phyloP scores from a whole-genome alignment of 1,284 basidiomycete genomes.

The Boletellus sp. region DNA sequence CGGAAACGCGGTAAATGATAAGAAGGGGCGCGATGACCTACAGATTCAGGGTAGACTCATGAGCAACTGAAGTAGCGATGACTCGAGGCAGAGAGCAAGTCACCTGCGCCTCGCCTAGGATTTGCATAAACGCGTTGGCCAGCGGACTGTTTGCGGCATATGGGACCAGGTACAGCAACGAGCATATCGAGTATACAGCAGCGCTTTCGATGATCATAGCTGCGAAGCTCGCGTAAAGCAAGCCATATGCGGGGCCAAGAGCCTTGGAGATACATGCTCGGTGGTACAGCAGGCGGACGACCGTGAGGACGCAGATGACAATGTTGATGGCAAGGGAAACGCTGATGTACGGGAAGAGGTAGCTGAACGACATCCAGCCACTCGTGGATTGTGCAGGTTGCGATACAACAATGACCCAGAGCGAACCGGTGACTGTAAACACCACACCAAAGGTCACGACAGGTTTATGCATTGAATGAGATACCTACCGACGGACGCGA shows the following conservation, averaged over 20 bases:
- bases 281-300: slow-evolving; percentile 30
- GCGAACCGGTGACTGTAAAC: slow-evolving; percentile 25
- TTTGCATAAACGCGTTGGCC: slow-evolving; percentile 30
- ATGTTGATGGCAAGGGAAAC: slow-evolving; percentile 34
- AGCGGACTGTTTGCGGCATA: slow-evolving; percentile 22
- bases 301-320: slow-evolving; percentile 27
- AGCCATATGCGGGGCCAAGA: slow-evolving; percentile 28
- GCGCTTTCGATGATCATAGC: slow-evolving; percentile 31
- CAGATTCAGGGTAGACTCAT: not conserved
- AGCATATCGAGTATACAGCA: slow-evolving; percentile 28
- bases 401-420: slow-evolving; percentile 29
- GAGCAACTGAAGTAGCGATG: not conserved
- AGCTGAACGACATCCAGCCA: slow-evolving; percentile 31
- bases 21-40: slow-evolving; percentile 32
- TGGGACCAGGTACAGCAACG: slow-evolving; percentile 29
- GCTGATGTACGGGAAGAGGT: slow-evolving; percentile 31
- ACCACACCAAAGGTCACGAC: not conserved
- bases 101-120: slow-evolving; percentile 30
- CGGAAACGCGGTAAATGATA: slow-evolving; percentile 32
- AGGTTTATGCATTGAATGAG: not conserved
- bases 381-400: slow-evolving; percentile 12
- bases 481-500: slow-evolving; percentile 25
- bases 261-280: slow-evolving; percentile 27
- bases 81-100: not conserved
- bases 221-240: slow-evolving; percentile 27